Evolutionary conservation across 2,329 filamentous ascomycete genomes (phyloP).

Genomic region (Aspergillus sp.): DNA sequence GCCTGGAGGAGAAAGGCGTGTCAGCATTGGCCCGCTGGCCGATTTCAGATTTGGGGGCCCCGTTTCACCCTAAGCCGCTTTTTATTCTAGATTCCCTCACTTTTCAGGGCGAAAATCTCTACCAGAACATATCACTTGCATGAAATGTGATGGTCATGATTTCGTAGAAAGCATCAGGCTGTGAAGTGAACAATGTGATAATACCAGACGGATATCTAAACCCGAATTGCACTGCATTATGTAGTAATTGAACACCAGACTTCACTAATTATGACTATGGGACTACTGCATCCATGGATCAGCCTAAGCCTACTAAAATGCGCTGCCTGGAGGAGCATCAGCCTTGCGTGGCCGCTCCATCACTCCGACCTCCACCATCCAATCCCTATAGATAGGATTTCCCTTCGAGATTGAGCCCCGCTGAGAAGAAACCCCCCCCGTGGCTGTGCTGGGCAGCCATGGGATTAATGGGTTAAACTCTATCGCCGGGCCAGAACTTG

Average conservation of each 20-base stretch:
- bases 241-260: no score
- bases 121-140: no score
- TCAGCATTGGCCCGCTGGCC: neutral
- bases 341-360: neutral
- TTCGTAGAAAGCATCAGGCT: no score
- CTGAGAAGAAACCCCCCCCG: neutral
- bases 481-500: slow-evolving; percentile 1
- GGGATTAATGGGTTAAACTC: slow-evolving; percentile 4
- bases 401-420: neutral
- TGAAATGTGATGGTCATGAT: no score
- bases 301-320: no score
- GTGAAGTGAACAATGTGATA: no score
- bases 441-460: slow-evolving; percentile 14
- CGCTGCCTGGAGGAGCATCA: neutral
- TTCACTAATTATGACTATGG: no score
- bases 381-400: neutral
- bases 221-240: no score
- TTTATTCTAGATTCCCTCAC: no score
- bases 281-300: neutral
- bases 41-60: neutral
- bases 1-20: neutral
- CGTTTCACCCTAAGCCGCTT: neutral
- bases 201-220: no score
- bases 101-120: no score
- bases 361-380: no score